phyloP scores from a whole-genome alignment of 352 stramenopile genomes.

The Phytopythium chamaehyphon region DNA sequence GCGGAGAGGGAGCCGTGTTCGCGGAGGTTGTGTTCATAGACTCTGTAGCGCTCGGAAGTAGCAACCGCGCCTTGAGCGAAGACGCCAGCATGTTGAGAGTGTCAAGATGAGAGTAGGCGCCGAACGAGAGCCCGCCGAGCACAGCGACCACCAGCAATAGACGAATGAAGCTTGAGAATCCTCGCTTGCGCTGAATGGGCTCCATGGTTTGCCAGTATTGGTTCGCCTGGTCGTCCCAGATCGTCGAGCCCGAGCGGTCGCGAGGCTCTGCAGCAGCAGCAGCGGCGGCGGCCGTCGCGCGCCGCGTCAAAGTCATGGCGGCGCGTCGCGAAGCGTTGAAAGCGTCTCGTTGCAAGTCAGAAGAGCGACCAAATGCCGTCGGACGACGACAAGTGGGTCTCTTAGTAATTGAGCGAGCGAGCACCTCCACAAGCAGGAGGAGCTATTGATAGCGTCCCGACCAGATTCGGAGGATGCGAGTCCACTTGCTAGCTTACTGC shows the following conservation, averaged over 20 bases:
- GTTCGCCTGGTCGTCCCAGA: constrained; percentile 64
- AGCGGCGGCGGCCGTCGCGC: constrained; percentile 27
- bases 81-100: constrained; percentile 9
- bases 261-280: constrained; percentile 2
- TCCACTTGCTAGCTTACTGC: no score
- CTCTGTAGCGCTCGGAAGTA: not conserved
- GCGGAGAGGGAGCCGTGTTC: not conserved
- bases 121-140: constrained; percentile 15
- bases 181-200: constrained; percentile 32
- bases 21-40: not conserved
- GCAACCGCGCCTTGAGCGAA: constrained; percentile 12
- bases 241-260: constrained; percentile 30
- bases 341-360: not conserved
- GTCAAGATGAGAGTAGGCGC: constrained; percentile 7
- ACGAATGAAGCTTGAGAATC: constrained; percentile 24
- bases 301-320: constrained; percentile 39
- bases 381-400: no score
- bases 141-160: constrained; percentile 19
- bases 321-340: not conserved
- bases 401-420: no score
- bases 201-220: constrained; percentile 80
- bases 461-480: no score
- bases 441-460: no score
- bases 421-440: no score
- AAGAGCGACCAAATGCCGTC: no score